Base-by-base conservation (phyloP, 305 asterid species). In the Fraxinus ornus region DNA sequence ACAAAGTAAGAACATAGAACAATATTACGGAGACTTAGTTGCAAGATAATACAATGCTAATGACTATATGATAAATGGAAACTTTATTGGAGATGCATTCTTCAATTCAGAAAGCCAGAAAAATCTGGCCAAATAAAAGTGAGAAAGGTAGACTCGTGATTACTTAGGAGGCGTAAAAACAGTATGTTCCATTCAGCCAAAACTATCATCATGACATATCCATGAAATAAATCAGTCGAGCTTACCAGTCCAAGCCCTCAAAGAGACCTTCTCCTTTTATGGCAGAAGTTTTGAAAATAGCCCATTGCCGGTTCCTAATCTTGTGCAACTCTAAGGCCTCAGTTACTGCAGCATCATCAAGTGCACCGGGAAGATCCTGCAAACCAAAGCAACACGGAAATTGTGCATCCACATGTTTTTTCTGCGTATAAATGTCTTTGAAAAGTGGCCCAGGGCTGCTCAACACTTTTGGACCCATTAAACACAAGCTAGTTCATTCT, bases 301-400 rank as follows among this genome's bases (percentile, higher is more conserved):
- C 81, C 99, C 99, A 96, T 80, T 96, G 98, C 15, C 98, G 92
- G 88, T 83, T 96, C 86, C 92, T 96, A 76, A 96, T 96, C 89
- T 90, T 92, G 90, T 94, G 98, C 93, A 96, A 85, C 89, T 93
- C 99, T 79, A 96, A 87, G 79, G 98, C 88, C 89, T 96, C 99
- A 0, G 99, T 93, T 81, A 94, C 90, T 68, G 97, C 92, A 84
- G 99, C 98, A 90, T 93, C 99, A 83, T 96, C 98, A 28, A 96
- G 97, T 81, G 99, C 98, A 77, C 99, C 97, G 7, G 98, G 98
- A 89, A 96, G 97, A 92, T 96, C 99, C 98, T 95, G 86, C 64
- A 70, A 44, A 82, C 19, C 80, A 84, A 32, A 60, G 26, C 24
- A 83, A 57, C 70, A 80, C 32, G 73, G 9, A 76, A 73, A 86